phyloP scores from a whole-genome alignment of 176 grass and related monocot genomes.

The Zizania latifolia region DNA sequence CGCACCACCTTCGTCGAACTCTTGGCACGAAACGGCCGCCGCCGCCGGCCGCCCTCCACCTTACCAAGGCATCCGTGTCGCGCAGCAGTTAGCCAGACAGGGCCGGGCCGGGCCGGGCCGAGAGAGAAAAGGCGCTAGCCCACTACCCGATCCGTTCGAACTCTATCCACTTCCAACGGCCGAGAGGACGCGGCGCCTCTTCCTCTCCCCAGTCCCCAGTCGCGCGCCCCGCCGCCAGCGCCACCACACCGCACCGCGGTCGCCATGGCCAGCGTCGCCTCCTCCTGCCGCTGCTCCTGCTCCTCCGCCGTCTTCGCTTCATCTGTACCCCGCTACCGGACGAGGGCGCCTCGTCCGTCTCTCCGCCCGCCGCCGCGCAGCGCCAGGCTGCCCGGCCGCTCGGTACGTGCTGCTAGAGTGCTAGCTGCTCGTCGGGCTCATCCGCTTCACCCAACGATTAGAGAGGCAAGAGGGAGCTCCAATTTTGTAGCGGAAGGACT shows the following conservation, averaged over 20 bases:
- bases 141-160: neutral
- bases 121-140: neutral
- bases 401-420: slow-evolving; percentile 29
- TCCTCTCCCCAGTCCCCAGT: neutral
- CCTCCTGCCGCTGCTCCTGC: neutral
- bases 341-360: neutral
- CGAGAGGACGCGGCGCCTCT: slow-evolving; percentile 1
- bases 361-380: neutral
- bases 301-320: slow-evolving; percentile 25
- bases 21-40: too few relatives aligned
- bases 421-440: too few relatives aligned
- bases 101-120: neutral
- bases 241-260: neutral
- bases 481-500: neutral
- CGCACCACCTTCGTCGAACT: neutral
- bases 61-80: neutral
- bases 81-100: neutral
- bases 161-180: slow-evolving; percentile 42
- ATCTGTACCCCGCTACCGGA: neutral
- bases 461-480: neutral
- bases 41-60: too few relatives aligned
- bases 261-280: slow-evolving; percentile 37
- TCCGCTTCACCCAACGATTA: neutral
- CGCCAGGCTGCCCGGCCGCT: neutral
- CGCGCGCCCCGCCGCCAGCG: neutral